Evolutionary conservation across 2,329 filamentous ascomycete species (phyloP).

Genomic region (Gaeumannomyces tritici): DNA sequence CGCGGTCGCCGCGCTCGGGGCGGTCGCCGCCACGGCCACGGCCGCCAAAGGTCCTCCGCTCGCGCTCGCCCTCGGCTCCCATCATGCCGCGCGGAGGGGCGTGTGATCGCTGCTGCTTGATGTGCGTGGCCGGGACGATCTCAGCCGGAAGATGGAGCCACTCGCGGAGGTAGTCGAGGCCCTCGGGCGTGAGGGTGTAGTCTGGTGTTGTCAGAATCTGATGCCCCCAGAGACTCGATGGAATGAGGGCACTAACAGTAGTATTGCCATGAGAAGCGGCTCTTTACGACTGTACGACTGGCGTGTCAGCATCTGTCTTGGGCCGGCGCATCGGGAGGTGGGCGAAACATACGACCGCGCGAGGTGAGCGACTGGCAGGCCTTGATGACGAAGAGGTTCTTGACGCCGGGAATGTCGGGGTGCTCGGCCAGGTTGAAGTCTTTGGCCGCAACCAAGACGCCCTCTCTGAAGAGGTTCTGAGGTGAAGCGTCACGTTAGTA

Average conservation of each 20-base stretch:
- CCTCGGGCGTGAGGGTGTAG: slow-evolving; percentile 77
- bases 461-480: slow-evolving; percentile 74
- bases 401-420: slow-evolving; percentile 89
- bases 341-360: slow-evolving; percentile 58
- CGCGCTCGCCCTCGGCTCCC: slow-evolving; percentile 74
- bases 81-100: slow-evolving; percentile 98
- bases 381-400: slow-evolving; percentile 99
- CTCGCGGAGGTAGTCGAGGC: slow-evolving; percentile 99
- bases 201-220: too few relatives aligned
- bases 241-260: too few relatives aligned
- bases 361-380: slow-evolving; percentile 96
- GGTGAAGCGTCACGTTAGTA: slow-evolving; percentile 7
- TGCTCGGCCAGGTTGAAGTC: slow-evolving; percentile 92
- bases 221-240: too few relatives aligned
- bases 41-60: slow-evolving; percentile 76
- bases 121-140: slow-evolving; percentile 99
- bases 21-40: slow-evolving; percentile 63
- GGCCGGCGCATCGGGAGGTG: not conserved
- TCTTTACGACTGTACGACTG: slow-evolving; percentile 66
- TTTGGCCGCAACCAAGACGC: slow-evolving; percentile 95
- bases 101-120: slow-evolving; percentile 99
- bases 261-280: slow-evolving; percentile 99
- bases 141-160: slow-evolving; percentile 99
- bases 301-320: not conserved
- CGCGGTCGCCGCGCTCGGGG: slow-evolving; percentile 66